Percentiles rank a stretch among this genome's conserved stretches.
Conservation (phyloP, 345 rosid species). For the Citrus cavaleriei region DNA sequence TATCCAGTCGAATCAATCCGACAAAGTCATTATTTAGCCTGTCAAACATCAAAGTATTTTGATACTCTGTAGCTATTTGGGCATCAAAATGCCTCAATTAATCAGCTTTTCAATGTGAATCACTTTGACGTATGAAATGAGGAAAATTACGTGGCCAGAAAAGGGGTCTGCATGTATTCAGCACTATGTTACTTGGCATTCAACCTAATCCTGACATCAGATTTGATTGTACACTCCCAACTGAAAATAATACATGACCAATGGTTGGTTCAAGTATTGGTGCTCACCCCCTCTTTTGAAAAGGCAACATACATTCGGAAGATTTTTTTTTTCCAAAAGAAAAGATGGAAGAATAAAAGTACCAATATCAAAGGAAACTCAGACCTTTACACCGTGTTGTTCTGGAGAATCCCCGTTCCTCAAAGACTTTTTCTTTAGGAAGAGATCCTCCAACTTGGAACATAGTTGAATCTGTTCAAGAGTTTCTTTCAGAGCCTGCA, state of each 20-base stretch:
- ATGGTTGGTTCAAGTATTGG: not conserved
- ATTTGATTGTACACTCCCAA: not conserved
- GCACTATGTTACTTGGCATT: not conserved
- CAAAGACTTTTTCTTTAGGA: conserved; percentile 65
- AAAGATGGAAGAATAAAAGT: not conserved
- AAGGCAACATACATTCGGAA: not conserved
- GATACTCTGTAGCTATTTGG: not conserved
- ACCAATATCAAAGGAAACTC: conserved; percentile 8
- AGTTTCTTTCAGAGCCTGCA: conserved; percentile 67
- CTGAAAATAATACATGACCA: not conserved
- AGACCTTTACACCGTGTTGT: conserved; percentile 64
- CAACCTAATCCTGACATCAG: conserved; percentile 2
- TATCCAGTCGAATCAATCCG: not conserved
- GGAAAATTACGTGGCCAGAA: not conserved
- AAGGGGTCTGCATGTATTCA: not conserved
- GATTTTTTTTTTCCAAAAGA: not conserved
- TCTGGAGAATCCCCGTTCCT: conserved; percentile 60
- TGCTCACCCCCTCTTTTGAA: not conserved
- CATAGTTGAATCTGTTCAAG: conserved; percentile 54
- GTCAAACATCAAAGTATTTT: not conserved
- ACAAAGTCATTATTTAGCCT: not conserved
- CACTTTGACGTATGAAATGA: not conserved
- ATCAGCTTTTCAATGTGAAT: not conserved
- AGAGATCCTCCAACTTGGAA: conserved; percentile 59
- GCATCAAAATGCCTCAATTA: not conserved